phyloP scores from a whole-genome alignment of 2,329 filamentous ascomycete genomes.

The Cladosporium austrohemisphaericum region DNA sequence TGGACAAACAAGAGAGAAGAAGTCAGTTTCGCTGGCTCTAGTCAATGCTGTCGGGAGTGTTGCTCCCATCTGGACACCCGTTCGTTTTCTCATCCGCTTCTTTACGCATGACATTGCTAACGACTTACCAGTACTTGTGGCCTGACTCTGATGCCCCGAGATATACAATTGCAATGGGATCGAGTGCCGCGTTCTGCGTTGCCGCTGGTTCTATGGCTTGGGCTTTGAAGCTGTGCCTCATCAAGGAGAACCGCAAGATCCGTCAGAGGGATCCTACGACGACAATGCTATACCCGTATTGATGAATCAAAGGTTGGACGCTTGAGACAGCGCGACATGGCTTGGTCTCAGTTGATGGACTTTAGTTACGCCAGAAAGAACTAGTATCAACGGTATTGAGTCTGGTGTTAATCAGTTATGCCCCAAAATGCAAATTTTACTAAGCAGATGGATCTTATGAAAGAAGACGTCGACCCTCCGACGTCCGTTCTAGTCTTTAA shows the following conservation, averaged over 20 bases:
- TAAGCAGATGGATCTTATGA: too few species aligned
- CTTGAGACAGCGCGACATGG: too few species aligned
- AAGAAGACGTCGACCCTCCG: too few species aligned
- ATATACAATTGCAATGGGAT: constrained; percentile 24
- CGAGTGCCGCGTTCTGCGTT: constrained; percentile 42
- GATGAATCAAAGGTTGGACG: too few species aligned
- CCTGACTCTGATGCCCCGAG: constrained; percentile 14
- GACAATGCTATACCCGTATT: constrained; percentile 28
- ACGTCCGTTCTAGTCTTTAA: too few species aligned
- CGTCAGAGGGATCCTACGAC: constrained; percentile 28
- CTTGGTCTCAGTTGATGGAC: too few species aligned
- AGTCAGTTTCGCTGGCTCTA: constrained; percentile 47
- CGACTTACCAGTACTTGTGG: constrained; percentile 44
- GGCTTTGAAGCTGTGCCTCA: constrained; percentile 40
- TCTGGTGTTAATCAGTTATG: too few species aligned
- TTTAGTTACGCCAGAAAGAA: too few species aligned
- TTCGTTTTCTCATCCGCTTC: constrained; percentile 38
- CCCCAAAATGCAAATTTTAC: too few species aligned
- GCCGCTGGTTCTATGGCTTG: constrained; percentile 44
- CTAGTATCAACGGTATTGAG: too few species aligned
- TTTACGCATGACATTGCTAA: constrained; percentile 42
- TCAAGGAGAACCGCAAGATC: constrained; percentile 41
- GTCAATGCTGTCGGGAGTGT: constrained; percentile 49
- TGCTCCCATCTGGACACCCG: constrained; percentile 43
- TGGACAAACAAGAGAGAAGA: constrained; percentile 40